Evolutionary conservation across 495 filamentous ascomycete species (phyloP).

Genomic region (Neurospora intermedia): DNA sequence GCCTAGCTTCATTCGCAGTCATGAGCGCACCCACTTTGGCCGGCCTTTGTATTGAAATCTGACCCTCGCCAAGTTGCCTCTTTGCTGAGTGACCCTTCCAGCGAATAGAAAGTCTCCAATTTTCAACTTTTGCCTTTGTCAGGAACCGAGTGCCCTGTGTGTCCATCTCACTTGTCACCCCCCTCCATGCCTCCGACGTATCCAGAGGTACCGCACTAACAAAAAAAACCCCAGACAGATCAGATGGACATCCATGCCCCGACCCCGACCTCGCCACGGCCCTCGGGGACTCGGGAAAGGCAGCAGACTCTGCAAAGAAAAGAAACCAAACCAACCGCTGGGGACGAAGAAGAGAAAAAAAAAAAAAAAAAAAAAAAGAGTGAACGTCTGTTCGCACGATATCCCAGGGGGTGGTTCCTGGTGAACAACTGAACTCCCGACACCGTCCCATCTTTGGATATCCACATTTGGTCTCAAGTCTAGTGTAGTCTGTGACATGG

Average conservation of each 20-base stretch:
- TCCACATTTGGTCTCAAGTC: too few relatives aligned
- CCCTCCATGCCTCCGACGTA: neutral
- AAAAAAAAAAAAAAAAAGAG: too few relatives aligned
- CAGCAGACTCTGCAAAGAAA: neutral
- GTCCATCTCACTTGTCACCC: neutral
- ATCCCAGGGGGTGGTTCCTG: too few relatives aligned
- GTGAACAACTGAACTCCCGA: too few relatives aligned
- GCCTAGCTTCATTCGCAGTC: conserved; percentile 12
- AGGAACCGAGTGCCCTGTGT: neutral
- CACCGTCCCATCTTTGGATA: too few relatives aligned
- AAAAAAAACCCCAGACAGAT: neutral
- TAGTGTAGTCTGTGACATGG: too few relatives aligned
- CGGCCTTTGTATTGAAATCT: neutral
- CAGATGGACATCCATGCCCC: too few relatives aligned
- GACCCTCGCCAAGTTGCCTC: conserved; percentile 12
- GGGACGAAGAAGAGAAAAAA: too few relatives aligned
- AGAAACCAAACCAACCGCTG: too few relatives aligned
- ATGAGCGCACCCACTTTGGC: conserved; percentile 1
- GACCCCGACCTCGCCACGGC: neutral
- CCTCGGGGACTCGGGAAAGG: neutral
- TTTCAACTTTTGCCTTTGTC: conserved; percentile 8
- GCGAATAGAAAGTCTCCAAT: conserved; percentile 22
- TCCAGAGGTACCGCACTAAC: neutral
- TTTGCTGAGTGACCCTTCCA: conserved; percentile 7
- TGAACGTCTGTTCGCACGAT: too few relatives aligned